Evolutionary conservation across 768 basidiomycete species (phyloP), one percentile per base, ranked within the genome.

Genomic region (Strobilomyces confusus): DNA sequence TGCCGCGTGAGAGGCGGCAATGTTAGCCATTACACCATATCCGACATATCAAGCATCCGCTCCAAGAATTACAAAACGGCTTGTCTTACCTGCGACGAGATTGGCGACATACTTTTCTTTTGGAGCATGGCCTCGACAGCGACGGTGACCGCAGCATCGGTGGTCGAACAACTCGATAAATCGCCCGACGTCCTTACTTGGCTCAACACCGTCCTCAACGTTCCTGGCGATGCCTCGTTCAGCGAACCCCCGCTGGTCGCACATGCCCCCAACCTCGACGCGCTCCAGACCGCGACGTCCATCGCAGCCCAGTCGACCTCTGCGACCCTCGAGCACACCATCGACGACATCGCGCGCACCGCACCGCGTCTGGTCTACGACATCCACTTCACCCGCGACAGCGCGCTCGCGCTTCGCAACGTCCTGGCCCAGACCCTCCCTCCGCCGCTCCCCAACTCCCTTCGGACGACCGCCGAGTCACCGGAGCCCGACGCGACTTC

Each of bases 371-470:
- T 99, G 43, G 84, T 90, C 1, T 98, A 97, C 68, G 97, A 98
- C 71, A 77, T 99, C 33, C 95, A 98, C 67, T 97, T 97, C 74
- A 95, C 98, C 84, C 87, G 91, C 40, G 95, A 98, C 62, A 84
- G 87, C 30, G 94, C 95, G 1, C 71, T 88, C 17, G 80, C 88
- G 3, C 77, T 98, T 22, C 87, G 89, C 55, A 74, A 73, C 26
- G 73, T 82, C 9, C 75, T 99, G 20, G 73, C 78, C 26, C 77
- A 77, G 30, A 76, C 80, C 0, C 72, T 82, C 15, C 51, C 46
- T 9, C 46, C 54, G 13, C 67, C 49, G 25, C 45, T 59, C 38
- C 41, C 34, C 34, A 51, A 30, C 36, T 5, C 52, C 9, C 30
- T 40, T 17, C 49, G 45, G 41, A 37, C 36, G 1, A 22, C 42